Evolutionary conservation across 1,139 yeast genomes (phyloP).

Genomic region (Saccharomyces hybrid): DNA sequence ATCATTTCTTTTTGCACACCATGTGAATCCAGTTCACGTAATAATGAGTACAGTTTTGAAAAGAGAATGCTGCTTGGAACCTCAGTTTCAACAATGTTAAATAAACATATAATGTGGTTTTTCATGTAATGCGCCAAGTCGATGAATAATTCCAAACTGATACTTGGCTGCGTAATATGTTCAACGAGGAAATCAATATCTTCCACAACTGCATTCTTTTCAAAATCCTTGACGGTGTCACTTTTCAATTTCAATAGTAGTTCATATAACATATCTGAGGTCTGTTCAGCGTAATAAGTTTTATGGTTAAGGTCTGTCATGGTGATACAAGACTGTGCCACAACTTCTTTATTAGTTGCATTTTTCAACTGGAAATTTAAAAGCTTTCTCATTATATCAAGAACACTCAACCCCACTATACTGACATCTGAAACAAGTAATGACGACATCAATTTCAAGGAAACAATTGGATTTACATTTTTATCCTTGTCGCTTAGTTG

Average conservation of each 20-base stretch:
- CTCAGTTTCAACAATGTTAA: conserved; percentile 20
- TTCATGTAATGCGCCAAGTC: conserved; percentile 21
- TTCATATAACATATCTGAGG: conserved; percentile 30
- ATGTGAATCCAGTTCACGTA: conserved; percentile 12
- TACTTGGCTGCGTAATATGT: conserved; percentile 16
- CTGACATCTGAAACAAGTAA: conserved; percentile 72
- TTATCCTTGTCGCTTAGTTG: conserved; percentile 20
- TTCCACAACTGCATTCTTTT: conserved; percentile 14
- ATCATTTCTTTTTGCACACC: conserved; percentile 17
- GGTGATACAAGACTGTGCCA: conserved; percentile 23
- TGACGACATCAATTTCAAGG: conserved; percentile 52
- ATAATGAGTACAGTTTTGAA: conserved; percentile 18
- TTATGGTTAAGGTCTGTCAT: conserved; percentile 28
- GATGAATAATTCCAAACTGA: conserved; percentile 23
- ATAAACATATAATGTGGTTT: conserved; percentile 10
- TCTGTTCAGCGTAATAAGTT: conserved; percentile 30
- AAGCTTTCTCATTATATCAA: conserved; percentile 65
- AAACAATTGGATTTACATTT: conserved; percentile 28
- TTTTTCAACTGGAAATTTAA: conserved; percentile 47
- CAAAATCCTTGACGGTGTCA: conserved; percentile 7
- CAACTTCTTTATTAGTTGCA: conserved; percentile 24
- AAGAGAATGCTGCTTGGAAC: conserved; percentile 18
- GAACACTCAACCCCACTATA: conserved; percentile 82
- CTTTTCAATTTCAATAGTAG: conserved; percentile 21
- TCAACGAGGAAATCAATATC: conserved; percentile 21